Evolutionary conservation across 495 filamentous ascomycete genomes (phyloP), one percentile per base, ranked within the genome.

Genomic region (Penicillium fimorum): DNA sequence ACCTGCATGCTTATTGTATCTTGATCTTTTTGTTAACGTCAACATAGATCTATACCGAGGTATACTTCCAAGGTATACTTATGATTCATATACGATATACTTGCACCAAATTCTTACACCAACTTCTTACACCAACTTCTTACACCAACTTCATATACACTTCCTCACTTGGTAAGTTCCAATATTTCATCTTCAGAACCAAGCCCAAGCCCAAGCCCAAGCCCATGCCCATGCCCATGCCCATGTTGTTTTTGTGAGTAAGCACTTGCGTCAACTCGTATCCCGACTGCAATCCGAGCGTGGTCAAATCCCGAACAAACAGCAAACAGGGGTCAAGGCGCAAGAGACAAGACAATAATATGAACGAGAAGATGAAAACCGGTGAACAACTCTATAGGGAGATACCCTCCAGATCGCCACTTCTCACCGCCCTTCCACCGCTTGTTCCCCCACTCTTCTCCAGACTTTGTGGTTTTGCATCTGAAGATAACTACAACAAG

Each of bases 401-500:
- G 3, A 48, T 6, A 30, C 18, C 22, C 22, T 2, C 22, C 46
- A 27, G 20, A 58, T 55, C 59, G 63, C 60, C 63, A 59, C 60
- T 47, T 15, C 56, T 66, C 63, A 59, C 60, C 60, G 54, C 54
- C 53, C 51, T 60, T 53, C 56, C 60, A 64, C 66, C 67, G 65
- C 68, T 66, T 47, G 55, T 32, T 58, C 58, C 59, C 62, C 58
- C 66, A 61, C 53, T 57, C 59, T 56, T 56, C 48, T 55, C 54
- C 43, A 42, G 38, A 50, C 53, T 61, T 49, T 44, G 41, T 33
- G 47, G 32, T 48, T 57, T 30, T 7, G n/a, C n/a, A n/a, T 27
- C 6, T 27, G 7, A n/a, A 2, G 11, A 13, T 30, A 32, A 33
- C 33, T 37, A 13, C 33, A 35, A 43, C 13, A 33, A 15, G 22